Evolutionary conservation across 1,139 yeast genomes (phyloP), one percentile per base, ranked within the genome.

Genomic region (Yamadazyma atlantica): DNA sequence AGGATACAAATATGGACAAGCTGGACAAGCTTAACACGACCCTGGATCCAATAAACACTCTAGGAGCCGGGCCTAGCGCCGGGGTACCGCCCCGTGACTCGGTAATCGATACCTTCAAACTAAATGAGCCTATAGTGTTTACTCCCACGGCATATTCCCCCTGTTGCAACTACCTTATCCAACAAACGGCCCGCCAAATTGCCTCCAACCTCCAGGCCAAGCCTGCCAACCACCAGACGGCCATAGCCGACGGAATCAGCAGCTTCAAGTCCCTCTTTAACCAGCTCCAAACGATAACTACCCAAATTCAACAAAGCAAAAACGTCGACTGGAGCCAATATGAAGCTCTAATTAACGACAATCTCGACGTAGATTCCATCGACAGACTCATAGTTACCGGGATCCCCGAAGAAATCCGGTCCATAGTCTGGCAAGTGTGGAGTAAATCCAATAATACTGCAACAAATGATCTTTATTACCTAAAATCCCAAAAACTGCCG

Each of bases 361-460:
- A 40, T 18, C 18, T 40, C 18, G 12, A 22, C 4, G 12, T 7
- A 22, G 69, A 69, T 29, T 85, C 89, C 12, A 88, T 88, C 7
- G 79, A 82, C 46, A 83, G 85, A 55, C 78, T 83, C 30, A 77
- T 92, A 24, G 74, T 82, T 23, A 65, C 67, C 10, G 97, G 97
- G 33, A 81, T 92, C 34, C 97, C 98, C 10, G 67, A 75, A 38
- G 95, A 85, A 47, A 73, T 92, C 35, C 71, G 97, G 45, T 96
- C 96, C 1, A 80, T 89, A 44, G 75, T 90, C 17, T 92, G 98
- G 98, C 97, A 90, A 60, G 66, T 87, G 37, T 84, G 89, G 38
- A 75, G 96, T n/a, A 80, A 80, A 45, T 83, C 95, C 10, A 89
- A 88, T 54, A 80, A 85, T 32, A 64, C 75, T 29, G 75, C 80